Evolutionary conservation across 768 basidiomycete genomes (phyloP), one percentile per base, ranked within the genome.

Genomic region (Leccinellum rugosiceps): DNA sequence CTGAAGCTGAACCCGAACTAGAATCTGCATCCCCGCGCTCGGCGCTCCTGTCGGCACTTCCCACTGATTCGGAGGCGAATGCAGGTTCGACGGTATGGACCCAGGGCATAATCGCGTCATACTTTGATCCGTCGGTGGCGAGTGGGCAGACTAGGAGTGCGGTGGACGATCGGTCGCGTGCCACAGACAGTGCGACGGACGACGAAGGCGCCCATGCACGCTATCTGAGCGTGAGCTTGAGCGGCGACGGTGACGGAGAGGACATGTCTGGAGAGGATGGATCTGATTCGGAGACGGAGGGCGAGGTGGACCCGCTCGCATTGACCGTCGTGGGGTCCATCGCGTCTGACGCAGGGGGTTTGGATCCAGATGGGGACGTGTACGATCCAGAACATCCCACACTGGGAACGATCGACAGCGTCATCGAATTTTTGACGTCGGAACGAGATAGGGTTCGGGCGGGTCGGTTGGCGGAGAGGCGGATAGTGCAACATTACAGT

Each of bases 401-500:
- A 3, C 72, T 92, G 14, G 90, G 90, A 0, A 81, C 82, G 52
- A 78, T 92, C 15, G 88, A 88, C 57, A 83, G 84, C 58, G 88
- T 87, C 0, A 77, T 92, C 14, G 82, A 80, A n/a, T 92, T 90
- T 58, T 78, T 91, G 50, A 87, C 85, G 44, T 83, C 82, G 10
- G 90, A 92, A 68, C 78, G 87, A 54, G 83, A 82, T 34, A 77
- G 79, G 59, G 77, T 83, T 60, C 79, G 76, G 45, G 85, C 83
- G 7, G 67, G 74, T 44, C 62, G 69, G 25, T 63, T 63, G 68
- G 52, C 68, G 54, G 70, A 65, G 59, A 59, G 63, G 38, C 68
- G 68, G 59, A 57, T 68, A 34, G 47, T 60, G 0, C 64, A 61
- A 31, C 63, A 70, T 41, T 68, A 71, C 35, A 72, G 72, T 13